Base-by-base conservation (phyloP, 306 rosid genomes). In the Cucumis cinereus region DNA sequence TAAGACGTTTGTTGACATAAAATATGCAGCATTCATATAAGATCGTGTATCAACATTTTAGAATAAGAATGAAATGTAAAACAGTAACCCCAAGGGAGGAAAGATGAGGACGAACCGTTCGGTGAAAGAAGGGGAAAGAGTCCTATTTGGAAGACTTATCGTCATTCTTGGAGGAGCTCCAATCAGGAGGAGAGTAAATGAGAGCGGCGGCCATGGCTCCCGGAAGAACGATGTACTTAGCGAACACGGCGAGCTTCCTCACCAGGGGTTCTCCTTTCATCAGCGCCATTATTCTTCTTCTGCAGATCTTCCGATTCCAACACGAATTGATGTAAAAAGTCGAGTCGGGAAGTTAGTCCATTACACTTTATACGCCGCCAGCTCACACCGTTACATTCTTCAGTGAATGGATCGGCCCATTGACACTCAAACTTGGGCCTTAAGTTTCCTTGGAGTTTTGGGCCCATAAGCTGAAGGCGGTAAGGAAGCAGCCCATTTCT, bases 191-290 rank as follows among this genome's bases (percentile, higher is more conserved):
- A 47, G 88, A 85, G 77, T 80, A 85, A 28, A 82, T 2, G 33
- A 77, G 74, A 41, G 86, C 78, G 1, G 88, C 82, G 2, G 28
- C 67, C 88, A 82, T 85, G 74, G 86, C 81, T 56, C 81, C 81
- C 3, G 86, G 88, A 56, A 85, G 68, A 75, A 85, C 79, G 59
- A 30, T 78, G 59, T 82, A 77, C 54, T 43, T 57, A 7, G 86
- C 78, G 63, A 80, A 35, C 38, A 40, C 15, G 7, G 86, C 86
- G 58, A 80, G 70, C 79, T 85, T 85, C 55, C 56, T 62, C 74
- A 80, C 70, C 84, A 85, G 60, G 23, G 84, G 86, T 57, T 80
- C 79, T 20, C 88, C 88, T 35, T 47, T 80, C 86, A 85, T 76
- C 2, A 80, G 76, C 79, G 45, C 69, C 86, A 77, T 84, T 66